These are phyloP conservation scores for Colletotrichum neosansevieriae DNA, from an alignment of 2,329 filamentous ascomycete genomes.

Conservation along the genomic window DNA sequence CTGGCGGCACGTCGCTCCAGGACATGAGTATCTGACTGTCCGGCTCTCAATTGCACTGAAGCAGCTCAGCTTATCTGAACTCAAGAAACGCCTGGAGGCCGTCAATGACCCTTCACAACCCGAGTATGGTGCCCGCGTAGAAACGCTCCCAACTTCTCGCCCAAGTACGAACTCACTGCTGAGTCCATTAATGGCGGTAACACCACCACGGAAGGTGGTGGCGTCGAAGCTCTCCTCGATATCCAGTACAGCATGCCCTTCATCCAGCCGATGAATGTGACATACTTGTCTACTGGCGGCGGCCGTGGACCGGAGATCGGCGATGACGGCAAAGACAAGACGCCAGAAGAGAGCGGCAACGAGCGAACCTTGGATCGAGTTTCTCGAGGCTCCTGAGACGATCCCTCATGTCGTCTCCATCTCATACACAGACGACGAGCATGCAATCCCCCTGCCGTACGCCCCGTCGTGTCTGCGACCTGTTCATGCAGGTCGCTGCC, in stretches of 20 bases:
- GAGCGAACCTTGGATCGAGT: constrained; percentile 49
- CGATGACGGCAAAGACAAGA: not conserved
- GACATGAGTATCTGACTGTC: too few species aligned
- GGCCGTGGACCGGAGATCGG: constrained; percentile 18
- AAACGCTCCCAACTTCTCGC: constrained; percentile 34
- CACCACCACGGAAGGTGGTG: constrained; percentile 2
- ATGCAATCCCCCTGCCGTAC: constrained; percentile 47
- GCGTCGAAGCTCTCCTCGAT: constrained; percentile 19
- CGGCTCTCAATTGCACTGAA: too few species aligned
- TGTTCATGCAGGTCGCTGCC: constrained; percentile 49
- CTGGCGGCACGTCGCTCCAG: too few species aligned
- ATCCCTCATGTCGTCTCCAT: constrained; percentile 51
- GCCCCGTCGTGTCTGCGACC: constrained; percentile 48
- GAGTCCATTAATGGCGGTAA: constrained; percentile 20
- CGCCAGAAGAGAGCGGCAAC: constrained; percentile 40
- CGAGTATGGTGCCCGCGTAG: not conserved
- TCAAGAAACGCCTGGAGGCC: too few species aligned
- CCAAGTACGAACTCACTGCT: constrained; percentile 24
- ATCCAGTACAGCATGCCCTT: constrained; percentile 26
- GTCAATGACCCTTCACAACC: too few species aligned
- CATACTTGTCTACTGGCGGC: constrained; percentile 23
- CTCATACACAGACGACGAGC: constrained; percentile 52
- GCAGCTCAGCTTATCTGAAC: too few species aligned
- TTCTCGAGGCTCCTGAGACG: constrained; percentile 43
- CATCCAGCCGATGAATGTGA: constrained; percentile 24